Conservation (phyloP, 495 filamentous ascomycete genomes). For the Aspergillus carlsbadensis region DNA sequence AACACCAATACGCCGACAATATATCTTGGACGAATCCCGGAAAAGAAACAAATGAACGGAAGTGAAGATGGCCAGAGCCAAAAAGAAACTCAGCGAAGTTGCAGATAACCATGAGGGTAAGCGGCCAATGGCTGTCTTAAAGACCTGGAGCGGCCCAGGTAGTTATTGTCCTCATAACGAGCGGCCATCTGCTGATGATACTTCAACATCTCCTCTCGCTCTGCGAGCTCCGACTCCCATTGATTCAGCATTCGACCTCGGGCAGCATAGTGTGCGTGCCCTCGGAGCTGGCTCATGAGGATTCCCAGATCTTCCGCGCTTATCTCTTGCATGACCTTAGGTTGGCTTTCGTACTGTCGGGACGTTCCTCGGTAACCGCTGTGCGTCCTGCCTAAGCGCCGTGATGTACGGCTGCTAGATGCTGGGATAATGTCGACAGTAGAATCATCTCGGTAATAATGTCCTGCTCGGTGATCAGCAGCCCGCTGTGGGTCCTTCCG, state of each 20-base stretch:
- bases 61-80: background rate
- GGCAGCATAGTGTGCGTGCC: slow-evolving; percentile 22
- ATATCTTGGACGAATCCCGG: too few relatives aligned
- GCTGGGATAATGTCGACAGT: slow-evolving; percentile 19
- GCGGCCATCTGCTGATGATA: slow-evolving; percentile 1
- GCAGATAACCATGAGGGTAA: slow-evolving; percentile 20
- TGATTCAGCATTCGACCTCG: slow-evolving; percentile 31
- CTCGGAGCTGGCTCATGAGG: slow-evolving; percentile 21
- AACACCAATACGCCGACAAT: too few relatives aligned
- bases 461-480: background rate
- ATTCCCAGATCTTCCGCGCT: slow-evolving; percentile 19
- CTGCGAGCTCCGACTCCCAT: slow-evolving; percentile 32
- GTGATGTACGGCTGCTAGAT: slow-evolving; percentile 7
- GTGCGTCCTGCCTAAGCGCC: background rate
- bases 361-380: slow-evolving; percentile 6
- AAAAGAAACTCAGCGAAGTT: slow-evolving; percentile 6
- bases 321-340: slow-evolving; percentile 18
- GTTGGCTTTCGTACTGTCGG: slow-evolving; percentile 17
- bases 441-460: slow-evolving; percentile 6
- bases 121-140: slow-evolving; percentile 14
- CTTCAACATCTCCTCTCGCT: slow-evolving; percentile 15
- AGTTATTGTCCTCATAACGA: background rate
- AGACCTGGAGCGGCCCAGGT: slow-evolving; percentile 16
- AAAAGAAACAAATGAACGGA: too few relatives aligned
- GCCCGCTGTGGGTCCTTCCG: slow-evolving; percentile 15